These are phyloP conservation scores for Monosporascus sp. DNA, from an alignment of 2,329 filamentous ascomycete species.

Conservation along the genomic window DNA sequence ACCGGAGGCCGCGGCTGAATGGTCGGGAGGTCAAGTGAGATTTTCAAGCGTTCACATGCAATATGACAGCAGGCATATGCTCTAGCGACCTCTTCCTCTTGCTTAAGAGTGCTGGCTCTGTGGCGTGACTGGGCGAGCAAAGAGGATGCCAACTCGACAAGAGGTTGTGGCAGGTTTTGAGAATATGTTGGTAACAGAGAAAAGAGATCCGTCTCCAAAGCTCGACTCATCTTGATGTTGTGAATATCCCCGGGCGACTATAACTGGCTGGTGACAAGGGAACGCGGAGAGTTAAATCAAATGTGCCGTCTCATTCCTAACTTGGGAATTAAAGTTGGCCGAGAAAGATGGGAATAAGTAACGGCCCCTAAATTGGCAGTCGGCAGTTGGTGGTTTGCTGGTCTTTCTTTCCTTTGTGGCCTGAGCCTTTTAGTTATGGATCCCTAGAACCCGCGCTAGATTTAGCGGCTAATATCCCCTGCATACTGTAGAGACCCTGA, in stretches of 20 bases:
- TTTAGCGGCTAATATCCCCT: not conserved
- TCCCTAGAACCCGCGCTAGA: not conserved
- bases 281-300: no score
- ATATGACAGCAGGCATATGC: slow-evolving; percentile 81
- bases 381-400: no score
- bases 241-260: slow-evolving; percentile 1
- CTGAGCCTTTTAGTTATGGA: not conserved
- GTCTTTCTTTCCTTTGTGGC: no score
- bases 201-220: slow-evolving; percentile 67
- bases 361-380: no score
- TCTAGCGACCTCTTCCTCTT: slow-evolving; percentile 82
- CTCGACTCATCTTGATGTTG: slow-evolving; percentile 57
- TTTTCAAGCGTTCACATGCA: slow-evolving; percentile 81
- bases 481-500: not conserved
- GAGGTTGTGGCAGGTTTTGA: slow-evolving; percentile 59
- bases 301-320: no score
- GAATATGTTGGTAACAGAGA: slow-evolving; percentile 69
- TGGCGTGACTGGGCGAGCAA: slow-evolving; percentile 76
- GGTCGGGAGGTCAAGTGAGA: slow-evolving; percentile 67
- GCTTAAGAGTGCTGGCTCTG: slow-evolving; percentile 70
- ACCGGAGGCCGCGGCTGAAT: slow-evolving; percentile 73
- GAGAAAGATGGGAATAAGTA: no score
- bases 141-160: slow-evolving; percentile 65
- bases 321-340: no score
- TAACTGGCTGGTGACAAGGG: not conserved